Evolutionary conservation across 2,329 filamentous ascomycete species (phyloP).

Genomic region (Calonectria fujianensis): DNA sequence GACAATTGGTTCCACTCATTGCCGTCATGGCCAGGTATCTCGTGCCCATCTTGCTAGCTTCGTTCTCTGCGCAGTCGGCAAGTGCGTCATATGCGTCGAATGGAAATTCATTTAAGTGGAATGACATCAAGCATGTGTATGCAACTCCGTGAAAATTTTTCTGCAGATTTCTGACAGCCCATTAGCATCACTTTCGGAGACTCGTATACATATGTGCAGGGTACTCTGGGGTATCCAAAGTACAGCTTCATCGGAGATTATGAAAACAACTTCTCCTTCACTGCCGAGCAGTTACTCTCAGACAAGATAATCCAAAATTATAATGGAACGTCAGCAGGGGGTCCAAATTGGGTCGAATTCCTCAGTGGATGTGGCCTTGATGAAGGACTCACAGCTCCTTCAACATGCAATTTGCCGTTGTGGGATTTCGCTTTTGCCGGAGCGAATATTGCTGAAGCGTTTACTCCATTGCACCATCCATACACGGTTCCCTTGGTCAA

Average conservation of each 20-base stretch:
- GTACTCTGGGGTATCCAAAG: slow-evolving; percentile 33
- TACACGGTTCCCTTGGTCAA: slow-evolving; percentile 36
- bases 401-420: slow-evolving; percentile 31
- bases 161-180: neutral
- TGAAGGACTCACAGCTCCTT: slow-evolving; percentile 29
- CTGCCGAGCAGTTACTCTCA: slow-evolving; percentile 25
- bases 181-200: slow-evolving; percentile 36
- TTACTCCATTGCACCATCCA: slow-evolving; percentile 33
- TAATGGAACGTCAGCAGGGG: slow-evolving; percentile 31
- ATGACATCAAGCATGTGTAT: slow-evolving; percentile 21
- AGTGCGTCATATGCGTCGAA: neutral
- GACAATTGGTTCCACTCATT: slow-evolving; percentile 11
- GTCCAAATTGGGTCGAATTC: slow-evolving; percentile 38
- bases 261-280: slow-evolving; percentile 33
- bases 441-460: slow-evolving; percentile 22
- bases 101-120: slow-evolving; percentile 25
- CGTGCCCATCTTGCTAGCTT: neutral
- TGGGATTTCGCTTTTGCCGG: slow-evolving; percentile 42
- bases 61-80: neutral
- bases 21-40: slow-evolving; percentile 12
- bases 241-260: slow-evolving; percentile 41
- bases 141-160: neutral
- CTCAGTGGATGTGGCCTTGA: slow-evolving; percentile 36
- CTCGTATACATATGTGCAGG: slow-evolving; percentile 40
- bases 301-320: slow-evolving; percentile 34